Evolutionary conservation across 2,329 filamentous ascomycete genomes (phyloP).

Genomic region (Penicillium thymicola): DNA sequence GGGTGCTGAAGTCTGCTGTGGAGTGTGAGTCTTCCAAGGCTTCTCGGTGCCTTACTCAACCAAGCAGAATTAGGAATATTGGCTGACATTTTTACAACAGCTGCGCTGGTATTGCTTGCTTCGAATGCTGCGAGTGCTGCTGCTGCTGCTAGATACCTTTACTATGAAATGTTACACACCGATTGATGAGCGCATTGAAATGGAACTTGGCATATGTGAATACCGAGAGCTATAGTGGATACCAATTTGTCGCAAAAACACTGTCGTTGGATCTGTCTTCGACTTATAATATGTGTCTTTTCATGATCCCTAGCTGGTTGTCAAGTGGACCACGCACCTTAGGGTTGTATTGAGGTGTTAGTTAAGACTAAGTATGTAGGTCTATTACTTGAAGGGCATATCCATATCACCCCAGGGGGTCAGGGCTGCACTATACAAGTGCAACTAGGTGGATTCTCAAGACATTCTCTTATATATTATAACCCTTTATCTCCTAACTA

Average conservation of each 20-base stretch:
- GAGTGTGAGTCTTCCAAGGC: neutral
- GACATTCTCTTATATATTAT: neutral
- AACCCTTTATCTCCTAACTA: neutral
- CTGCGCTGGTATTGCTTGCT: constrained; percentile 7
- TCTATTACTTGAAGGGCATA: neutral
- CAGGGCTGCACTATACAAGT: neutral
- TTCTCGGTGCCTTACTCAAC: neutral
- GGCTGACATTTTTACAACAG: neutral
- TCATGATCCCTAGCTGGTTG: neutral
- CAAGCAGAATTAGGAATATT: neutral
- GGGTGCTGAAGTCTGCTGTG: constrained; percentile 8
- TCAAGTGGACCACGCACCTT: neutral
- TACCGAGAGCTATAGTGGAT: neutral
- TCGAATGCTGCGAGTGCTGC: constrained; percentile 10
- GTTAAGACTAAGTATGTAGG: too few relatives aligned
- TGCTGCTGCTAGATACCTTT: constrained; percentile 6
- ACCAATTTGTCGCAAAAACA: neutral
- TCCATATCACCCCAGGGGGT: too few relatives aligned
- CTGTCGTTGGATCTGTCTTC: neutral
- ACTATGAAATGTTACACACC: neutral
- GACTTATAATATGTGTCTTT: neutral
- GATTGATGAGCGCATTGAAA: neutral
- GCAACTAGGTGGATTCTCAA: neutral
- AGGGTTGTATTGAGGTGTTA: neutral
- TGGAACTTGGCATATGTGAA: neutral